A percentile compares a stretch with the other conserved stretches of the same genome.
These are phyloP conservation scores for Pleurotus citrinopileatus DNA, from an alignment of 768 basidiomycete species.

Conservation along the genomic window DNA sequence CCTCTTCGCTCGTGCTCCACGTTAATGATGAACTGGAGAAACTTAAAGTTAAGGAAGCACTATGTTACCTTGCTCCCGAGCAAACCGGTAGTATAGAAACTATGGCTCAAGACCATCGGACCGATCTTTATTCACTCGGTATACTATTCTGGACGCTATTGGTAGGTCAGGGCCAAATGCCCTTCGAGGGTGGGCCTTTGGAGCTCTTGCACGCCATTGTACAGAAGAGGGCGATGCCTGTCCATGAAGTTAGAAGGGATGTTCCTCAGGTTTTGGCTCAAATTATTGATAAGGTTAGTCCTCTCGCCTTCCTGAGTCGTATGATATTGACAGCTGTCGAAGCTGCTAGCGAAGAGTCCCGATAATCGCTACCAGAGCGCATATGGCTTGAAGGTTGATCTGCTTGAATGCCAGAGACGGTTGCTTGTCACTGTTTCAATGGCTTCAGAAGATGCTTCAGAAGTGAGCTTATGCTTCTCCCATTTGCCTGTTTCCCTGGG, in stretches of 20 bases:
- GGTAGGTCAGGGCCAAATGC: slow-evolving; percentile 66
- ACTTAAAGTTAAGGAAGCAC: slow-evolving; percentile 69
- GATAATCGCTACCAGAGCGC: slow-evolving; percentile 72
- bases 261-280: slow-evolving; percentile 67
- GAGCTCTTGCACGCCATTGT: slow-evolving; percentile 71
- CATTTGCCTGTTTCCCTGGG: not conserved
- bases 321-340: slow-evolving; percentile 9
- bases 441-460: slow-evolving; percentile 51
- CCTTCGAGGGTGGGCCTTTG: slow-evolving; percentile 56
- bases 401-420: slow-evolving; percentile 65
- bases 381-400: slow-evolving; percentile 62
- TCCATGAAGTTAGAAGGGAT: slow-evolving; percentile 72
- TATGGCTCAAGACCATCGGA: slow-evolving; percentile 68
- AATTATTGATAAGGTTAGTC: slow-evolving; percentile 62
- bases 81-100: slow-evolving; percentile 75
- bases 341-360: slow-evolving; percentile 69
- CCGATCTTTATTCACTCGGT: slow-evolving; percentile 73
- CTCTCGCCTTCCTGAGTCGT: not conserved
- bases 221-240: slow-evolving; percentile 70
- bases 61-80: slow-evolving; percentile 75
- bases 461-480: slow-evolving; percentile 31
- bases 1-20: slow-evolving; percentile 63
- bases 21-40: slow-evolving; percentile 61
- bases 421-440: slow-evolving; percentile 59
- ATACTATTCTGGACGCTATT: slow-evolving; percentile 73